These are phyloP conservation scores for Arthonia radiata DNA, from an alignment of 495 filamentous ascomycete species.

Conservation along the genomic window DNA sequence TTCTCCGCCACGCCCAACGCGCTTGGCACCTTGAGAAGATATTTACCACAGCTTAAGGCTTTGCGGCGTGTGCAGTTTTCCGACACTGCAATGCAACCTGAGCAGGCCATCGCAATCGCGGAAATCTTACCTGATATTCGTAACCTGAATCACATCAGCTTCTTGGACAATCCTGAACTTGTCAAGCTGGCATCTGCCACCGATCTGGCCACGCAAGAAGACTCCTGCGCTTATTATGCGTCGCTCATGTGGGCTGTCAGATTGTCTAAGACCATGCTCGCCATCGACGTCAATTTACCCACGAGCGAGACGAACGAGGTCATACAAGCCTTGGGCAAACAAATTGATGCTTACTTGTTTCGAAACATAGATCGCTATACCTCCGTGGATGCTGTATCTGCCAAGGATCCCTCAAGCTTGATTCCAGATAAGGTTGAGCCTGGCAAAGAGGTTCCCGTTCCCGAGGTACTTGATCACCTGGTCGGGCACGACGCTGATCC, in stretches of 20 bases:
- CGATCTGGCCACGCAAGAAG: constrained; percentile 53
- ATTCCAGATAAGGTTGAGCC: too few species aligned
- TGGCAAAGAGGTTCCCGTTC: constrained; percentile 22
- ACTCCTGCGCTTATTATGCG: constrained; percentile 81
- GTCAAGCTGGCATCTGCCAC: constrained; percentile 36
- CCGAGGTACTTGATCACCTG: constrained; percentile 43
- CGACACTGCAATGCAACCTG: constrained; percentile 64
- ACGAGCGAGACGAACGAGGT: constrained; percentile 54
- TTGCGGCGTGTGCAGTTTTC: constrained; percentile 71
- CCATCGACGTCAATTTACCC: constrained; percentile 79
- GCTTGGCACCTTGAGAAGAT: constrained; percentile 50
- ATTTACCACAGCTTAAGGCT: constrained; percentile 53
- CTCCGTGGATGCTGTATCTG: constrained; percentile 15
- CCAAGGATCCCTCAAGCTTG: constrained; percentile 9
- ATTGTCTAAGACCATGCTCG: constrained; percentile 60
- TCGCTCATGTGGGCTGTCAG: constrained; percentile 74
- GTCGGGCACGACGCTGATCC: constrained; percentile 22
- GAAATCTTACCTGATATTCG: constrained; percentile 72
- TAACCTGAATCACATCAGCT: constrained; percentile 64
- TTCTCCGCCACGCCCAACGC: constrained; percentile 55
- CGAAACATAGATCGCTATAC: constrained; percentile 58
- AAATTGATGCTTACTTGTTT: constrained; percentile 81
- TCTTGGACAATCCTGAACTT: constrained; percentile 61
- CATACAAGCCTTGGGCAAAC: constrained; percentile 76
- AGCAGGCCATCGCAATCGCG: constrained; percentile 69